Base-by-base conservation (phyloP, 2,329 filamentous ascomycete genomes). In the Colletotrichum caudatum region DNA sequence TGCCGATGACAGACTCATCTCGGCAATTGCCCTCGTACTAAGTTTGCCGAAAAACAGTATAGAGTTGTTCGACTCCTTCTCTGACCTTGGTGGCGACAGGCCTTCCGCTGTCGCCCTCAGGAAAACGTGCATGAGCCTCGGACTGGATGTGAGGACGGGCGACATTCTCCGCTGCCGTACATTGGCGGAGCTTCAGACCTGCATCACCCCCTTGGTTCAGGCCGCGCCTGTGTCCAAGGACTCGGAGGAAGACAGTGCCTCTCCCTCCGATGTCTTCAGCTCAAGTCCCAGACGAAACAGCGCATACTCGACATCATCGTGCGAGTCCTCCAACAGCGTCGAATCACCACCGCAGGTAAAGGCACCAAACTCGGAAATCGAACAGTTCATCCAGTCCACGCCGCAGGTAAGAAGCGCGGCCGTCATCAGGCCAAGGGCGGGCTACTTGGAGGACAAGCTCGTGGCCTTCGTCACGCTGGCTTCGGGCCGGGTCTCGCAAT, bases 401-500 rank as follows among this genome's bases (percentile, higher is more conserved):
- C 79, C 78, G 33, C 79, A 81, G 26, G 80, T 88, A 18, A 81
- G 79, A 35, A 81, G 78, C 70, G 81, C 83, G 18, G 82, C 81
- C 53, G 77, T 86, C 18, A 79, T 87, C 29, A 82, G 79, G 39
- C 86, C 86, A 23, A 84, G 82, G 68, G 85, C 86, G 12, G 86
- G 86, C 11, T 81, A 83, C 18, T 83, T 88, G 58, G 85, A 88
- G 72, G 85, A 83, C 18, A 84, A 84, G 71, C 77, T 84, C 41
- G 83, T 87, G 39, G 86, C 84, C 50, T 81, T 87, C 63, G 74
- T 87, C 74, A 84, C 82, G 29, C 76, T 87, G 54, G 59, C 72
- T 23, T 77, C 78, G 71, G n/a, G 75, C 77, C 8, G 74, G 74
- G 46, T 76, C 75, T 39, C 73, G 76, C n/a, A 66, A 37, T 68